These are phyloP conservation scores for Leishmania lainsoni DNA, from an alignment of 208 protist genomes.

Conservation along the genomic window DNA sequence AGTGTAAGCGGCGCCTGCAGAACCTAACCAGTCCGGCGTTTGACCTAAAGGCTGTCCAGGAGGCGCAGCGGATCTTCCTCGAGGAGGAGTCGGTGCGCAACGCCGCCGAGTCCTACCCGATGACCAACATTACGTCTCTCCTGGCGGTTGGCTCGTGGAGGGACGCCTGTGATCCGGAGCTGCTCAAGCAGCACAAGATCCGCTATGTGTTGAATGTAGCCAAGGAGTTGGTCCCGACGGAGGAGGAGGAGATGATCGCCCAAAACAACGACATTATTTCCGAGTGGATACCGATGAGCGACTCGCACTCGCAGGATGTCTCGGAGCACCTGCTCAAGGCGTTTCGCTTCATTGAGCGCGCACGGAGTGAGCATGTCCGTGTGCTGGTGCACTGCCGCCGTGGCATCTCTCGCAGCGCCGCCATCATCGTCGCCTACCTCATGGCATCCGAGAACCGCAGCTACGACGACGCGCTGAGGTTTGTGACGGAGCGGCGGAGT, in stretches of 20 bases:
- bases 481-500: constrained; percentile 48
- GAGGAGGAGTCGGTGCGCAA: constrained; percentile 53
- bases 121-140: constrained; percentile 63
- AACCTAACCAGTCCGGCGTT: constrained; percentile 54
- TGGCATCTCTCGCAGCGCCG: constrained; percentile 78
- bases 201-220: constrained; percentile 84
- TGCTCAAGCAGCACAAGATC: constrained; percentile 54
- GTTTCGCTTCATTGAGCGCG: constrained; percentile 71
- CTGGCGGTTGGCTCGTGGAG: constrained; percentile 79
- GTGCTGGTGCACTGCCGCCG: constrained; percentile 85
- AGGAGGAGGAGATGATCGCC: constrained; percentile 24
- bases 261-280: constrained; percentile 34
- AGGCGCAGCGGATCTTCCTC: constrained; percentile 24
- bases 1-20: constrained; percentile 43
- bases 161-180: constrained; percentile 58
- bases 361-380: constrained; percentile 41
- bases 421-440: constrained; percentile 80
- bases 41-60: constrained; percentile 56
- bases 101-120: constrained; percentile 63
- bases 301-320: constrained; percentile 72
- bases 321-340: constrained; percentile 54
- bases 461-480: constrained; percentile 56
- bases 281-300: constrained; percentile 70
- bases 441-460: constrained; percentile 66
- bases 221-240: constrained; percentile 52